These are phyloP conservation scores for Exsudoporus frostii DNA, from an alignment of 768 basidiomycete genomes.

Conservation along the genomic window DNA sequence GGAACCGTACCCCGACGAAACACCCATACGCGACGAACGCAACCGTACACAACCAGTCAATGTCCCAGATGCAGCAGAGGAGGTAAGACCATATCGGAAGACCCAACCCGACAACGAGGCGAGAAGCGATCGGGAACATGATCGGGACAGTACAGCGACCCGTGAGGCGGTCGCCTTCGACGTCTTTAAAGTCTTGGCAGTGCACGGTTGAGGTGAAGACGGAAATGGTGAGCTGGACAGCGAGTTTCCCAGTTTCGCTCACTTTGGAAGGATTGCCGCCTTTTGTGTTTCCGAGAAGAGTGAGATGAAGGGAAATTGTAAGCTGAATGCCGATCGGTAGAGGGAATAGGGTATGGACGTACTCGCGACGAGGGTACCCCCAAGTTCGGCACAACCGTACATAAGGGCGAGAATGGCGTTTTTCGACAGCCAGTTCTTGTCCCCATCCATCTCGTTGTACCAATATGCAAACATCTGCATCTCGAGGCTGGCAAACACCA, in stretches of 20 bases:
- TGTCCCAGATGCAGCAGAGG: conserved; percentile 35
- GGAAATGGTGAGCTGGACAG: conserved; percentile 35
- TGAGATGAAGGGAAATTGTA: neutral
- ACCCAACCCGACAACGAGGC: conserved; percentile 32
- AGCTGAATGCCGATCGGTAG: neutral
- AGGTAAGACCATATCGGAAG: conserved; percentile 38
- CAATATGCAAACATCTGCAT: conserved; percentile 32
- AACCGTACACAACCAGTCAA: conserved; percentile 25
- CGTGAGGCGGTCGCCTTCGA: conserved; percentile 37
- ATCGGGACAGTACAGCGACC: conserved; percentile 45
- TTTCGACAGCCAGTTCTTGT: conserved; percentile 38
- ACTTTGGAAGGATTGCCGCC: conserved; percentile 22
- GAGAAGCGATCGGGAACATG: conserved; percentile 37
- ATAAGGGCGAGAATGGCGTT: conserved; percentile 39
- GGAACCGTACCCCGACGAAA: conserved; percentile 34
- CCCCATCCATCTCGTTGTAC: conserved; percentile 39
- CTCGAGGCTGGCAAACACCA: conserved; percentile 34
- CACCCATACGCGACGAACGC: conserved; percentile 33
- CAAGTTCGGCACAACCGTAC: conserved; percentile 37
- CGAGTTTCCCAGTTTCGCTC: conserved; percentile 28
- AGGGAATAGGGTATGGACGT: neutral
- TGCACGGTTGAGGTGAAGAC: conserved; percentile 47
- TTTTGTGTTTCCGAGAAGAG: conserved; percentile 3
- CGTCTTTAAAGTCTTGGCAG: conserved; percentile 49
- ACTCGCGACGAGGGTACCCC: conserved; percentile 40